Percentiles rank a stretch among this genome's conserved stretches.
These are phyloP conservation scores for Podospora fimiseda DNA, from an alignment of 495 filamentous ascomycete genomes.

Conservation along the genomic window DNA sequence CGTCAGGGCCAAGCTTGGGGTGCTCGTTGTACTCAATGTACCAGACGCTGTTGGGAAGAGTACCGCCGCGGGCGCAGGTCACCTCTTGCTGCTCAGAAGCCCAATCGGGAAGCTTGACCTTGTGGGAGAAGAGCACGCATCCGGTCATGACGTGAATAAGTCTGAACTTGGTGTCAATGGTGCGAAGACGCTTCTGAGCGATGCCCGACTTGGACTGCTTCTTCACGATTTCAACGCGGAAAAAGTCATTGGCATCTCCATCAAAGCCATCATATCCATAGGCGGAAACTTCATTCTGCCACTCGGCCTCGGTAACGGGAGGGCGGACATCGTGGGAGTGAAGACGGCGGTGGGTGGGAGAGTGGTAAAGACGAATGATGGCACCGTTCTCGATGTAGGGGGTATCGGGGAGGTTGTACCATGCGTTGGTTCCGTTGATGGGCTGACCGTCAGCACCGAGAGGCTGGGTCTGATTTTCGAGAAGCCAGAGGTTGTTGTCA, in stretches of 20 bases:
- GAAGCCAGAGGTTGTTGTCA: constrained; percentile 88
- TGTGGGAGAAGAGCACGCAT: constrained; percentile 94
- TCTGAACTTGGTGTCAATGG: constrained; percentile 94
- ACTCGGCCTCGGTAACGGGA: constrained; percentile 94
- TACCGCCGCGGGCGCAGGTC: constrained; percentile 88
- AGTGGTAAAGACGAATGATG: constrained; percentile 75
- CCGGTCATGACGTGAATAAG: constrained; percentile 95
- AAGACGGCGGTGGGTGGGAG: constrained; percentile 74
- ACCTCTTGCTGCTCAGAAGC: constrained; percentile 97
- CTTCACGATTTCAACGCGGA: constrained; percentile 91
- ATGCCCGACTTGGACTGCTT: constrained; percentile 72
- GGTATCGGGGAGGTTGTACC: constrained; percentile 64
- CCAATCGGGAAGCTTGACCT: constrained; percentile 97
- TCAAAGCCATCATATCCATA: constrained; percentile 97
- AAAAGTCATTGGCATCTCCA: constrained; percentile 93
- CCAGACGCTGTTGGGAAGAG: constrained; percentile 93
- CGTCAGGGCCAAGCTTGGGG: constrained; percentile 60
- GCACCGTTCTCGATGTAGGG: constrained; percentile 72
- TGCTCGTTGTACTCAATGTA: constrained; percentile 89
- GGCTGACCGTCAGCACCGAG: constrained; percentile 64
- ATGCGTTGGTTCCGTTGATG: constrained; percentile 73
- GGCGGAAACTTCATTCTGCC: constrained; percentile 97
- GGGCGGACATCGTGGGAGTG: constrained; percentile 97
- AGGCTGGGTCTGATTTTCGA: constrained; percentile 95
- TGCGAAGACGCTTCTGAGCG: constrained; percentile 79